These are phyloP conservation scores for Graphilbum fragrans DNA, from an alignment of 2,329 filamentous ascomycete genomes.

Conservation along the genomic window DNA sequence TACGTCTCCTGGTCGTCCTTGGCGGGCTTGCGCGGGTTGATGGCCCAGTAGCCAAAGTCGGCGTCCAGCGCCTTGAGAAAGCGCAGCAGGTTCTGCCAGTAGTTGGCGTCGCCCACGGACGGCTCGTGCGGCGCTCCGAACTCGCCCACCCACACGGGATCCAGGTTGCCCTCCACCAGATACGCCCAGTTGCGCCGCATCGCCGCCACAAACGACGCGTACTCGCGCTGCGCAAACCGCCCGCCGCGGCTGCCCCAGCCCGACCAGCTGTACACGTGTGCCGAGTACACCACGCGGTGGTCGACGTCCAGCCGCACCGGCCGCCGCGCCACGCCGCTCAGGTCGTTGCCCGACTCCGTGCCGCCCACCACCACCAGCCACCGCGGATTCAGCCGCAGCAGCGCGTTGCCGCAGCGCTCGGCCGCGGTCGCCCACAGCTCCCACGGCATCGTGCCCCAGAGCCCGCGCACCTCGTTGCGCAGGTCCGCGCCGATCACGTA, in stretches of 20 bases:
- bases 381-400: conserved; percentile 45
- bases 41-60: conserved; percentile 59
- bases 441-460: conserved; percentile 61
- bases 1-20: conserved; percentile 47
- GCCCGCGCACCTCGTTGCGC: conserved; percentile 55
- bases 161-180: conserved; percentile 40
- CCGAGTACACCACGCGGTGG: conserved; percentile 51
- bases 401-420: conserved; percentile 47
- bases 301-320: conserved; percentile 45
- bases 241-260: conserved; percentile 53
- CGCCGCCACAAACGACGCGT: conserved; percentile 47
- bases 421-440: conserved; percentile 50
- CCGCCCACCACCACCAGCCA: conserved; percentile 60
- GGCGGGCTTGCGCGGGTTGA: conserved; percentile 53
- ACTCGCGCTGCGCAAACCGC: conserved; percentile 47
- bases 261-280: conserved; percentile 59
- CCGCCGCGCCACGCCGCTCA: conserved; percentile 39
- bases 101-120: conserved; percentile 45
- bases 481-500: conserved; percentile 55
- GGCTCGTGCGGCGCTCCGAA: conserved; percentile 46
- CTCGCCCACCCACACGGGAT: conserved; percentile 59
- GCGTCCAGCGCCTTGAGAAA: conserved; percentile 46
- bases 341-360: conserved; percentile 54
- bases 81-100: conserved; percentile 51
- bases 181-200: conserved; percentile 58